Percentiles rank a stretch among this genome's conserved stretches.
Evolutionary conservation across 2,329 filamentous ascomycete genomes (phyloP).

Genomic region (Chrysoporthe puriensis): DNA sequence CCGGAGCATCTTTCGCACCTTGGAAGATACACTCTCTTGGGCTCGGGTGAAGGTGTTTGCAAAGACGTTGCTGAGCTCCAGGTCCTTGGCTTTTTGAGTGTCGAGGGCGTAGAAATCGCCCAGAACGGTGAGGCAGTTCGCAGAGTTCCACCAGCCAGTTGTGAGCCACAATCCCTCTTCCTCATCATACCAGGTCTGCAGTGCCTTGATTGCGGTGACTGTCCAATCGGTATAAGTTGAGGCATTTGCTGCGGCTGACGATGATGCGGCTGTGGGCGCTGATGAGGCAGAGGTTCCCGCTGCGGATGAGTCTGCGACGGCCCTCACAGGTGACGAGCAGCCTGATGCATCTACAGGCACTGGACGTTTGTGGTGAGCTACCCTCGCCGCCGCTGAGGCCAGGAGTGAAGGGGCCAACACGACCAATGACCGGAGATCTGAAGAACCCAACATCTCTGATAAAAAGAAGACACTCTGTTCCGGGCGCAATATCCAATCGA

Average conservation of each 20-base stretch:
- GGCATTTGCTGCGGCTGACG: neutral
- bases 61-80: constrained; percentile 46
- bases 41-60: constrained; percentile 51
- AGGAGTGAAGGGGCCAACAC: constrained; percentile 1
- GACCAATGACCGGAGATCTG: neutral
- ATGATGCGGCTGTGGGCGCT: neutral
- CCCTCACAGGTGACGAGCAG: constrained; percentile 4
- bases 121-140: constrained; percentile 66
- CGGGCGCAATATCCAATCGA: neutral
- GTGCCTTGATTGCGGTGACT: constrained; percentile 41
- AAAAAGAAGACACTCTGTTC: neutral
- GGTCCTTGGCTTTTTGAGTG: constrained; percentile 38
- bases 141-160: constrained; percentile 75
- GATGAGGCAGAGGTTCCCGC: neutral
- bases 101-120: constrained; percentile 54
- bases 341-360: neutral
- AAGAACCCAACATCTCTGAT: neutral
- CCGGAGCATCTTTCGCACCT: constrained; percentile 43
- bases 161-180: constrained; percentile 65
- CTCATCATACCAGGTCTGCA: constrained; percentile 66
- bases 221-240: constrained; percentile 41
- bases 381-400: neutral
- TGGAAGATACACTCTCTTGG: constrained; percentile 42
- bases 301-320: constrained; percentile 10
- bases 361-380: neutral